Percentiles rank a stretch among this genome's conserved stretches.
phyloP scores from a whole-genome alignment of 805 yeast genomes.

The Hanseniaspora thailandica region DNA sequence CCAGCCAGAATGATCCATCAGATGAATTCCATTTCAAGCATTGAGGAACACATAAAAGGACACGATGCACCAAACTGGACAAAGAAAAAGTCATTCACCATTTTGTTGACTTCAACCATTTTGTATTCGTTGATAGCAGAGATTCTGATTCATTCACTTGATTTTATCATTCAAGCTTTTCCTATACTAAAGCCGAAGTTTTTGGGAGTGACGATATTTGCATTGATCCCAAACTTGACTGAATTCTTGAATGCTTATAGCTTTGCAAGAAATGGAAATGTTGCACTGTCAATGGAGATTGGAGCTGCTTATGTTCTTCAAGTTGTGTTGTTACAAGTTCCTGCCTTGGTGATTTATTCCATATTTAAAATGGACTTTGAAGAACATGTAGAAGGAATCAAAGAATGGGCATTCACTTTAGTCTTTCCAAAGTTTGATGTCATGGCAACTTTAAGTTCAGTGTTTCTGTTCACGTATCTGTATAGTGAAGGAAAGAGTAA shows the following conservation, averaged over 20 bases:
- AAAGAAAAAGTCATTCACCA: constrained; percentile 66
- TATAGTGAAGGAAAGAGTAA: constrained; percentile 96
- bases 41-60: neutral
- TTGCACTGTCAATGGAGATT: constrained; percentile 92
- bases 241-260: constrained; percentile 95
- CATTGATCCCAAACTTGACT: constrained; percentile 91
- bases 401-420: constrained; percentile 51
- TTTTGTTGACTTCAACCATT: constrained; percentile 71
- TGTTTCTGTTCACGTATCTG: constrained; percentile 79
- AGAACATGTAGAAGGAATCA: constrained; percentile 14
- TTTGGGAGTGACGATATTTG: constrained; percentile 86
- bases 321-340: constrained; percentile 87
- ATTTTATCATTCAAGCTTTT: constrained; percentile 61
- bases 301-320: constrained; percentile 96
- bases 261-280: constrained; percentile 91
- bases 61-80: constrained; percentile 99
- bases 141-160: constrained; percentile 84
- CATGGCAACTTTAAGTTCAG: constrained; percentile 71
- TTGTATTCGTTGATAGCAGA: constrained; percentile 90
- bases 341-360: constrained; percentile 73
- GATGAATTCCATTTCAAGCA: neutral
- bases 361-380: constrained; percentile 36
- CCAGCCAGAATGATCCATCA: constrained; percentile 15
- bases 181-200: constrained; percentile 78
- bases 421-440: constrained; percentile 95